phyloP scores from a whole-genome alignment of 2,329 filamentous ascomycete genomes.

The Aschersonia sp. region DNA sequence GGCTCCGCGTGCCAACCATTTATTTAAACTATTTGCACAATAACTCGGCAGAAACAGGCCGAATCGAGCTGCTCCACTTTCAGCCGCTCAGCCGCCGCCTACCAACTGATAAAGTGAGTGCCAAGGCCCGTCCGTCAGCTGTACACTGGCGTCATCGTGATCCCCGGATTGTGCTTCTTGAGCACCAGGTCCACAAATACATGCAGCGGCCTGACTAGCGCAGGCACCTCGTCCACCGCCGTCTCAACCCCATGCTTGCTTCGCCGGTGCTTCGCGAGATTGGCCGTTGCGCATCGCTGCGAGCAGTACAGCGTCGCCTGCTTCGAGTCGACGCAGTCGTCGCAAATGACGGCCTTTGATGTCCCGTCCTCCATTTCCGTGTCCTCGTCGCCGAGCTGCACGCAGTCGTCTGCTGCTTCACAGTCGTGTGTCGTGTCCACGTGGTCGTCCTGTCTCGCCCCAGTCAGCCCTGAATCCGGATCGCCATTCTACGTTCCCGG shows the following conservation, averaged over 20 bases:
- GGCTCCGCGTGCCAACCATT: no score
- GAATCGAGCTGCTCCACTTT: no score
- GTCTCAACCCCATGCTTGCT: conserved; percentile 14
- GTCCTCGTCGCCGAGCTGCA: conserved; percentile 23
- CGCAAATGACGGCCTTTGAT: conserved; percentile 21
- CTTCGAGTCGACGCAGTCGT: conserved; percentile 23
- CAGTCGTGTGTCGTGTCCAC: conserved; percentile 24
- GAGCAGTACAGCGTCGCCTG: conserved; percentile 27
- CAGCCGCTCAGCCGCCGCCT: no score
- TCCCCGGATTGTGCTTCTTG: conserved; percentile 16
- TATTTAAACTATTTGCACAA: no score
- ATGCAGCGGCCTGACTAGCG: conserved; percentile 9
- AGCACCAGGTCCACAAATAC: conserved; percentile 14
- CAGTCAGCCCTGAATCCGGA: background rate
- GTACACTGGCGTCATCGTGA: conserved; percentile 12
- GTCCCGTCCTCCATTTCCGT: conserved; percentile 21
- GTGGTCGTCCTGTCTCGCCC: conserved; percentile 20
- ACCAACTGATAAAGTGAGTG: no score
- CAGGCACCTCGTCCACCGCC: conserved; percentile 8
- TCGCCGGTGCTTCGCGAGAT: conserved; percentile 25
- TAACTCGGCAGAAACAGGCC: no score
- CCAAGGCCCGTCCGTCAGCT: background rate
- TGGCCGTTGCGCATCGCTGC: conserved; percentile 22
- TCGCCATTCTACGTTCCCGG: background rate
- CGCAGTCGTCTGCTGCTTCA: conserved; percentile 23